Evolutionary conservation across 192 early-diverging fungal species (phyloP).

Genomic region (Backusella liffmaniae): DNA sequence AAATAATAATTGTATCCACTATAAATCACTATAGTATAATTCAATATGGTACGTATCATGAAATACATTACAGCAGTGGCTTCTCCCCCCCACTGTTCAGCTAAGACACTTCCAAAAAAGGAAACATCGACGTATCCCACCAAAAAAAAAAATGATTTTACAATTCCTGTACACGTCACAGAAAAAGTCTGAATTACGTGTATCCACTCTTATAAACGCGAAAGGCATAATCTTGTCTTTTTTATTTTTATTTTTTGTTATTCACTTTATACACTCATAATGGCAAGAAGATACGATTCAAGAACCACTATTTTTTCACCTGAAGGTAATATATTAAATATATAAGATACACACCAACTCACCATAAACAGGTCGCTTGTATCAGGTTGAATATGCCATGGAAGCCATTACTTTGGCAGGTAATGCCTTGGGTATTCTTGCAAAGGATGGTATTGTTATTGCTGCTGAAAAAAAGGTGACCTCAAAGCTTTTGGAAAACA

Average conservation of each 20-base stretch:
- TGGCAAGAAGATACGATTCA: slow-evolving; percentile 97
- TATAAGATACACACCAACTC: background rate
- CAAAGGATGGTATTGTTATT: slow-evolving; percentile 92
- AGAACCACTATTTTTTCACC: slow-evolving; percentile 99
- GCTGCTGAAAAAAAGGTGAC: slow-evolving; percentile 96
- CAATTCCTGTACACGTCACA: background rate
- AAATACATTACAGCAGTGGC: background rate
- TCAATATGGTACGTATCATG: background rate
- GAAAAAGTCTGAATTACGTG: background rate
- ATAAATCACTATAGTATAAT: background rate
- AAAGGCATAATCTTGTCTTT: background rate
- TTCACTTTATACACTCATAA: slow-evolving; percentile 33
- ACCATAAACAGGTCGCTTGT: slow-evolving; percentile 75
- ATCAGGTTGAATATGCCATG: slow-evolving; percentile 99
- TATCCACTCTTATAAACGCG: slow-evolving; percentile 7
- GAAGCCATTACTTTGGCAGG: slow-evolving; percentile 98
- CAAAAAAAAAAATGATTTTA: background rate
- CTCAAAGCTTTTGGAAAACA: slow-evolving; percentile 90
- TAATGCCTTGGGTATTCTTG: slow-evolving; percentile 89
- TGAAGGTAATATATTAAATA: slow-evolving; percentile 69
- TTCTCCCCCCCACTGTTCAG: background rate
- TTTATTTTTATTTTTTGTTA: background rate
- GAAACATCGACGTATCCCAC: background rate
- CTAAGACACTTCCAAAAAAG: background rate
- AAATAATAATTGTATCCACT: background rate